Evolutionary conservation across 768 basidiomycete genomes (phyloP), one percentile per base, ranked within the genome.

Genomic region (Tephrocybe rancida): DNA sequence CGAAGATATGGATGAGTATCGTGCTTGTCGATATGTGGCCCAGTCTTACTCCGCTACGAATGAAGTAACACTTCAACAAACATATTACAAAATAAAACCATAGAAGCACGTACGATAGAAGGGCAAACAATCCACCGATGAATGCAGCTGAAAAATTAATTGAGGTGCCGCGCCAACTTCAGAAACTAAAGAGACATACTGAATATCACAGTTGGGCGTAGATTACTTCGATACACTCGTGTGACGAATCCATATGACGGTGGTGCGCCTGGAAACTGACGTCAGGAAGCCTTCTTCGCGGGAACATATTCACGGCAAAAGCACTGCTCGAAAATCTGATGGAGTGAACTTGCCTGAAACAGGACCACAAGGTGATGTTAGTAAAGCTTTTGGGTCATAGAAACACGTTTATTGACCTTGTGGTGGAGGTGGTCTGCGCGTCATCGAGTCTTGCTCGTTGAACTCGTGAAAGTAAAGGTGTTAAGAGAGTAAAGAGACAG

Each of bases 231-330:
- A 58, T 86, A 88, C 24, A 83, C 64, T 57, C 80, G 77, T 34
- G 74, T 75, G 16, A 82, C 78, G 64, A 83, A 82, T n/a, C 78
- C 76, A 70, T 85, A 88, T 1, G 81, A 71, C 3, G 85, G 84
- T 19, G 82, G 75, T 51, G 80, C 60, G 50, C 76, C 72, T 85
- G n/a, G 63, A 16, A 29, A 29, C 3, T 11, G 3, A 43, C 1
- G 22, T 56, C 7, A 37, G 50, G 21, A 32, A 2, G 5, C 8
- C 8, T n/a, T 13, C 16, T 11, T 35, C 34, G 3, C 16, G 11
- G n/a, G n/a, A n/a, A 42, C 18, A 25, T 22, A 14, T 11, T 25
- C 19, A 22, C 37, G 27, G 35, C 14, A 30, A 19, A 34, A 19
- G 38, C 25, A 37, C 14, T 25, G 27, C 26, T 18, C 11, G 19